Percentiles rank a stretch among this genome's conserved stretches.
These are phyloP conservation scores for Candida pseudocylindracea DNA, from an alignment of 1,139 yeast species.

Conservation along the genomic window DNA sequence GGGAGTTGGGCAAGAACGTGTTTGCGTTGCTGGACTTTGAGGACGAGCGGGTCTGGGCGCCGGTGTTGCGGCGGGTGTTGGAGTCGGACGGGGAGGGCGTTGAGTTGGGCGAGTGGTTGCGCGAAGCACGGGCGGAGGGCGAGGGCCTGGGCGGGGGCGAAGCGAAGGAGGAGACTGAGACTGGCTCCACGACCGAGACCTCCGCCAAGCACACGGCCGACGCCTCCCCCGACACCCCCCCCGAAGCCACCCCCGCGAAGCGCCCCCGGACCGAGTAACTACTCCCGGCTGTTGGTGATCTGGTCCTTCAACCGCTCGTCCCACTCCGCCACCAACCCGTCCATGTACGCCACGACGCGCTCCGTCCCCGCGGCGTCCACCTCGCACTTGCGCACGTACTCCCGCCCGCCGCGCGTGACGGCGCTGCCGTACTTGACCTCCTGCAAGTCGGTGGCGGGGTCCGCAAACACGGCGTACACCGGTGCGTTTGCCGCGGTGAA, in stretches of 20 bases:
- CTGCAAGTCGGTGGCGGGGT: slow-evolving; percentile 19
- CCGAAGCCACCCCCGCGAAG: slow-evolving; percentile 1
- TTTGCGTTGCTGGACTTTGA: slow-evolving; percentile 45
- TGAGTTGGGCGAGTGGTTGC: slow-evolving; percentile 2
- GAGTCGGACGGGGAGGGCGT: slow-evolving; percentile 10
- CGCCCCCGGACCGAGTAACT: slow-evolving; percentile 1
- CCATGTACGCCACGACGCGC: slow-evolving; percentile 40
- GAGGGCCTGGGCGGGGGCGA: not conserved
- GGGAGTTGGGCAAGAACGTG: slow-evolving; percentile 55
- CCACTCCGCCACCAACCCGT: slow-evolving; percentile 35
- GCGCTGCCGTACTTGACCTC: slow-evolving; percentile 63
- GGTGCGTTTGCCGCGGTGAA: slow-evolving; percentile 83
- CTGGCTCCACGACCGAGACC: not conserved
- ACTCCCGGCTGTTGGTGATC: slow-evolving; percentile 26
- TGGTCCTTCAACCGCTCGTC: slow-evolving; percentile 50
- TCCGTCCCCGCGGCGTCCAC: slow-evolving; percentile 42
- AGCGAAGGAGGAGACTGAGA: not conserved
- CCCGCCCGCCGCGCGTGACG: slow-evolving; percentile 27
- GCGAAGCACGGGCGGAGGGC: not conserved
- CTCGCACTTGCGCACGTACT: slow-evolving; percentile 29
- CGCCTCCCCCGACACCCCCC: not conserved
- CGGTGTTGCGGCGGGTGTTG: slow-evolving; percentile 29
- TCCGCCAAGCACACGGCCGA: not conserved
- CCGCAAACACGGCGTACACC: slow-evolving; percentile 11
- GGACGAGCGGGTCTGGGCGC: slow-evolving; percentile 45